Conservation (phyloP, 1,284 basidiomycete genomes). For the Trametes hirsuta region DNA sequence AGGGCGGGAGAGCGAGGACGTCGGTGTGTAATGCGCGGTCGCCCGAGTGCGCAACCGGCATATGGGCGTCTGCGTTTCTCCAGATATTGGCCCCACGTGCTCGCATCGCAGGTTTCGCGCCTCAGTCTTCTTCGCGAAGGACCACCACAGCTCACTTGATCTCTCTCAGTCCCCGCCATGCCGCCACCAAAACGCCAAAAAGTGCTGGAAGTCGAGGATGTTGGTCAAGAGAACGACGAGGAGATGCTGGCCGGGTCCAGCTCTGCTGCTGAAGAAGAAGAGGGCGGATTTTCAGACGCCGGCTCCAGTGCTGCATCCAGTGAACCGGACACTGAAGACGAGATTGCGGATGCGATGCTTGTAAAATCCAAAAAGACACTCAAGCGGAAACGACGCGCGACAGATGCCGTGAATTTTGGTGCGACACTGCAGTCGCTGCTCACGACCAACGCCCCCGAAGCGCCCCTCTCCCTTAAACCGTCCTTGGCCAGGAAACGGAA, state of each 20-base stretch:
- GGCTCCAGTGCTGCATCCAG: constrained; percentile 13
- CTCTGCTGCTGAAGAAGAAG: constrained; percentile 34
- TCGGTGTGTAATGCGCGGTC: constrained; percentile 1
- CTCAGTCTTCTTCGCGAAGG: neutral
- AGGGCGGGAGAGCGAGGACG: neutral
- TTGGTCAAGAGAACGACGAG: constrained; percentile 30
- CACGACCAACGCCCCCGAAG: constrained; percentile 65
- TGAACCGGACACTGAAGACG: constrained; percentile 58
- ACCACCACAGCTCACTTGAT: neutral
- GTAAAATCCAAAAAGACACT: constrained; percentile 75
- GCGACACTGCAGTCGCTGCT: constrained; percentile 70
- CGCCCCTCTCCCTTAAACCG: constrained; percentile 77
- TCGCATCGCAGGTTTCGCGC: constrained; percentile 1
- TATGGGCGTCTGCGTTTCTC: constrained; percentile 4
- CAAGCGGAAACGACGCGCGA: constrained; percentile 80
- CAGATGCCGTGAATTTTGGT: constrained; percentile 74
- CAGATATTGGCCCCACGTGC: constrained; percentile 12
- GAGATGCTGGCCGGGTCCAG: constrained; percentile 22
- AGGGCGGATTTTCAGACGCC: constrained; percentile 32
- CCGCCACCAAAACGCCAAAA: constrained; percentile 35
- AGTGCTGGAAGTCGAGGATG: constrained; percentile 17
- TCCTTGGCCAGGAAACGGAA: constrained; percentile 67
- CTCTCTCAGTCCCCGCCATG: constrained; percentile 19
- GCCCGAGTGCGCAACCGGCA: constrained; percentile 1
- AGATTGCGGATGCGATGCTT: constrained; percentile 55